phyloP scores from a whole-genome alignment of 441 rosid genomes.

The Erodium moschatum region DNA sequence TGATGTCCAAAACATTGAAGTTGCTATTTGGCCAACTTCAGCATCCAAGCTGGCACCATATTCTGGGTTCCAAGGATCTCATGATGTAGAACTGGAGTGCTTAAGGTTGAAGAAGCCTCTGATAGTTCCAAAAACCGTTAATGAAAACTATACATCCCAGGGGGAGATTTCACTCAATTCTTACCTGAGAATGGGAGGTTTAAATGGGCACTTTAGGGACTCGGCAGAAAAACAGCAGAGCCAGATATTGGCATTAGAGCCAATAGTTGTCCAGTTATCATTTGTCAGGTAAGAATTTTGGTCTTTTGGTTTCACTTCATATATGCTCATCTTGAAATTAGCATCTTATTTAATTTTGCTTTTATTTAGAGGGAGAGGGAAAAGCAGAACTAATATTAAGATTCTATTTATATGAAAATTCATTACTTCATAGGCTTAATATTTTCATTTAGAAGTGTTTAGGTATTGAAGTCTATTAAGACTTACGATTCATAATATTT shows the following conservation, averaged over 20 bases:
- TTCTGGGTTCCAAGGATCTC: conserved; percentile 28
- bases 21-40: conserved; percentile 52
- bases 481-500: too few relatives aligned
- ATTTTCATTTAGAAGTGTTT: too few relatives aligned
- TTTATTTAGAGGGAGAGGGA: background rate
- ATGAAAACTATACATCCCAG: conserved; percentile 53
- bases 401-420: background rate
- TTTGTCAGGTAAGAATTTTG: conserved; percentile 50
- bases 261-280: conserved; percentile 48
- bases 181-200: conserved; percentile 49
- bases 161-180: conserved; percentile 41
- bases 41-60: conserved; percentile 33
- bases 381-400: background rate
- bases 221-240: conserved; percentile 33
- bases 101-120: conserved; percentile 37
- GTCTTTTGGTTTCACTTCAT: conserved; percentile 19
- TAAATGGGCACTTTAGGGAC: conserved; percentile 47
- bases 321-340: conserved; percentile 7
- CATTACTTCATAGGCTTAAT: background rate
- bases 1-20: conserved; percentile 59
- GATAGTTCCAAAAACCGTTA: conserved; percentile 33
- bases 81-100: conserved; percentile 41
- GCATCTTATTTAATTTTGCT: conserved; percentile 3
- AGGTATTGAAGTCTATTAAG: too few relatives aligned
- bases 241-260: conserved; percentile 47